Base-by-base conservation (phyloP, 495 filamentous ascomycete genomes). In the Entonaema liquescens region DNA sequence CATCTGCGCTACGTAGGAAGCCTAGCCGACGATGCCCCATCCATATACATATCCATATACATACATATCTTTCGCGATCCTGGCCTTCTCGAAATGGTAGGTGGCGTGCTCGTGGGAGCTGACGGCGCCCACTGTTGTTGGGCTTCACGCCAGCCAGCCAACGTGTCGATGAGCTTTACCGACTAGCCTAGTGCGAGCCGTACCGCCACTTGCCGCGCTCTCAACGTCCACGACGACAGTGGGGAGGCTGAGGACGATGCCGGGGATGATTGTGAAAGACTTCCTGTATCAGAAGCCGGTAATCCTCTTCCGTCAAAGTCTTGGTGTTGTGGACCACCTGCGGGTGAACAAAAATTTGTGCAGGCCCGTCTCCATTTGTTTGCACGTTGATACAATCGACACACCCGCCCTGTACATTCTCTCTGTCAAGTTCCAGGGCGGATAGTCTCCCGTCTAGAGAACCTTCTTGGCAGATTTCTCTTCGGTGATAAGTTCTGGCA, bases 21-120 rank as follows among this genome's bases (percentile, higher is more conserved):
- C 63, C 76, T 73, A 78, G 61, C 79, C 77, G 9, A 79, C 72
- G 29, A 79, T 73, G 17, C 76, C 75, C 70, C 77, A 72, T 19
- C 80, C n/a, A n/a, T n/a, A n/a, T n/a, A n/a, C n/a, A n/a, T n/a
- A n/a, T n/a, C n/a, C n/a, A n/a, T n/a, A n/a, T n/a, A n/a, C n/a
- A n/a, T n/a, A n/a, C n/a, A n/a, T n/a, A n/a, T n/a, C 72, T 38
- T 74, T 64, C 3, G 72, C 74, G 5, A 81, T 80, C 72, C 72
- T 79, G 28, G 78, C 77, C 49, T 29, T 53, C 13, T 73, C 69
- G 61, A 81, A 76, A 60, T 61, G 72, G 59, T 79, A 81, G 26
- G 78, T 78, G 33, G 67, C 79, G 49, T 76, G 72, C 42, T 81
- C 77, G 38, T 71, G 44, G 54, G 77, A 77, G n/a, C 57, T 55